Conservation (phyloP, 2,329 filamentous ascomycete genomes). For the Escovopsis sp. region DNA sequence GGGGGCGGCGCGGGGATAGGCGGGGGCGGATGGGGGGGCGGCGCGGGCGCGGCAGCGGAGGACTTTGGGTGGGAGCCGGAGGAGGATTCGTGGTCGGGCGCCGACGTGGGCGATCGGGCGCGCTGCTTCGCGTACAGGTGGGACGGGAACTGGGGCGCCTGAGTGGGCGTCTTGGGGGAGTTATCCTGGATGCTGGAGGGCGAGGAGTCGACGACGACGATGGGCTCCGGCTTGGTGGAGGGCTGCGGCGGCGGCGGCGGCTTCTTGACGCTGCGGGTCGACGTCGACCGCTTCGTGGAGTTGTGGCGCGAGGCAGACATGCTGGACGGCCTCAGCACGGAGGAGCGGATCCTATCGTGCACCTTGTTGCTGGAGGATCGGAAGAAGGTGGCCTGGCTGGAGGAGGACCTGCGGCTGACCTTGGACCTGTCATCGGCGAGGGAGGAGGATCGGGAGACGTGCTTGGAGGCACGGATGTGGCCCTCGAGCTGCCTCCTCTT, state of each 20-base stretch:
- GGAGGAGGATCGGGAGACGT: conserved; percentile 28
- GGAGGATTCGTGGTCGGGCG: conserved; percentile 19
- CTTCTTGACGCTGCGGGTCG: conserved; percentile 16
- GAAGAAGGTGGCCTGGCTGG: conserved; percentile 42
- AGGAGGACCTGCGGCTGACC: conserved; percentile 38
- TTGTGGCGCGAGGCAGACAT: conserved; percentile 16
- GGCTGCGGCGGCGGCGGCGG: no score
- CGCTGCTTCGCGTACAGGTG: conserved; percentile 27
- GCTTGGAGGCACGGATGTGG: conserved; percentile 13
- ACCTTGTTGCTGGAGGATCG: conserved; percentile 20
- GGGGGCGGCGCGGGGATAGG: conserved; percentile 51
- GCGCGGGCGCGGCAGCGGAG: conserved; percentile 24
- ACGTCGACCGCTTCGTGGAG: conserved; percentile 21
- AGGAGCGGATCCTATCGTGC: conserved; percentile 21
- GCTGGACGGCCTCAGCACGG: conserved; percentile 19
- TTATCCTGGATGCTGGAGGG: conserved; percentile 36
- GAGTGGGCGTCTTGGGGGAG: conserved; percentile 46
- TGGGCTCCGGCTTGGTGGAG: conserved; percentile 20
- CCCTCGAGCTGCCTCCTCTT: conserved; percentile 21
- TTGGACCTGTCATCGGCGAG: conserved; percentile 35
- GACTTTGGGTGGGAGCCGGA: conserved; percentile 14
- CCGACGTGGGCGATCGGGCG: conserved; percentile 18
- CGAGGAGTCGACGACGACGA: conserved; percentile 27
- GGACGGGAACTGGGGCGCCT: conserved; percentile 34
- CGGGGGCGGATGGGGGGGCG: conserved; percentile 21